phyloP scores from a whole-genome alignment of 148 eudicot species.

The Drosera capensis region DNA sequence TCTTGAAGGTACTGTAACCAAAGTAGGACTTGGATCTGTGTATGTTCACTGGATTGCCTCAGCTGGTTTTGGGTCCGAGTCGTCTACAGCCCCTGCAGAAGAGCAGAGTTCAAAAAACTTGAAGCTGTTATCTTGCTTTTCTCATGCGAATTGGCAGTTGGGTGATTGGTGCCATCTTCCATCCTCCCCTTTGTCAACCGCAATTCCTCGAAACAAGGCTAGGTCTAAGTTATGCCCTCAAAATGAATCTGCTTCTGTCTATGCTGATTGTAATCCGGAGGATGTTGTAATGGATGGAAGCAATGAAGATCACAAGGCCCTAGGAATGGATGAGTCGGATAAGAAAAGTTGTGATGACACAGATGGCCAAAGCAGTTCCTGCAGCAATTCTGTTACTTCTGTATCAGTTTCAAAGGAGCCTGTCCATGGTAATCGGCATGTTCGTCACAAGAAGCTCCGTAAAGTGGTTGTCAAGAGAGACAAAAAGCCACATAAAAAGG shows the following conservation, averaged over 20 bases:
- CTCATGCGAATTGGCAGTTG: constrained; percentile 88
- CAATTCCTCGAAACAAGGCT: constrained; percentile 29
- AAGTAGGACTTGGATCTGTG: constrained; percentile 67
- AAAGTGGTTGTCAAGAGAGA: constrained; percentile 73
- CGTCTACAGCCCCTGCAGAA: constrained; percentile 74
- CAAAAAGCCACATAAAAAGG: constrained; percentile 65
- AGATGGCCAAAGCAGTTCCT: constrained; percentile 30
- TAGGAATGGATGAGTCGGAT: constrained; percentile 15
- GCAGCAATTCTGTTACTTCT: constrained; percentile 41
- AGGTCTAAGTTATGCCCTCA: constrained; percentile 28
- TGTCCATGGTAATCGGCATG: constrained; percentile 51
- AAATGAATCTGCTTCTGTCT: constrained; percentile 20
- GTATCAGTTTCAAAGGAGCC: constrained; percentile 45
- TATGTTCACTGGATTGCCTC: constrained; percentile 95
- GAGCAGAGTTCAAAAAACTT: constrained; percentile 84
- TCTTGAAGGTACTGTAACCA: constrained; percentile 75
- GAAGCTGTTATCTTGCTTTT: constrained; percentile 66
- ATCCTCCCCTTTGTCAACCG: constrained; percentile 20
- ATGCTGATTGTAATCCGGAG: constrained; percentile 25
- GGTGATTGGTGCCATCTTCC: constrained; percentile 95
- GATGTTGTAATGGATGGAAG: constrained; percentile 17
- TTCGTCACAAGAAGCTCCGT: constrained; percentile 87
- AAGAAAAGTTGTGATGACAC: constrained; percentile 19
- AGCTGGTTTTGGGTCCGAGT: constrained; percentile 85
- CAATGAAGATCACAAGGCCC: constrained; percentile 25